Conservation (phyloP, 441 rosid genomes). For the Mallotus repandus region DNA sequence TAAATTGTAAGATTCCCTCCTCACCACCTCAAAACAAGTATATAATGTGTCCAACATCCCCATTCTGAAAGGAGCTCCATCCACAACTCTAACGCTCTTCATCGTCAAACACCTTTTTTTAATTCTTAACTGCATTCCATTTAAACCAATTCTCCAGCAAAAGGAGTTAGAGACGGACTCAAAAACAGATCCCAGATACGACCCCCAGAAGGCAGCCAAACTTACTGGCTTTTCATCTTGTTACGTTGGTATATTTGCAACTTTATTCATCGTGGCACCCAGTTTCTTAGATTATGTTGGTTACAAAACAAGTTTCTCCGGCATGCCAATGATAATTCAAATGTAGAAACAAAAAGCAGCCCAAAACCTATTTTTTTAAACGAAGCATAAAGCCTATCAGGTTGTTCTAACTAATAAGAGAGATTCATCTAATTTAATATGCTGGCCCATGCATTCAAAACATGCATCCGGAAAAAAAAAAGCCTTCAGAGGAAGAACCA, state of each 20-base stretch:
- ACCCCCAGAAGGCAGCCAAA: not conserved
- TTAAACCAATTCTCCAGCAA: not conserved
- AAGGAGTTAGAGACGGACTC: not conserved
- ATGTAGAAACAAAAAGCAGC: no score
- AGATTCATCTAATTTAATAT: not conserved
- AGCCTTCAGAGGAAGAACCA: not conserved
- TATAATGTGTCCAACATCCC: not conserved
- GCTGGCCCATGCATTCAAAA: not conserved
- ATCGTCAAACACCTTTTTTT: not conserved
- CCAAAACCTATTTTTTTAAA: no score
- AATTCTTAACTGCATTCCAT: not conserved
- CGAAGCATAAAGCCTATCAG: not conserved
- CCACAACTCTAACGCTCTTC: not conserved
- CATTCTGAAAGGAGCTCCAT: not conserved
- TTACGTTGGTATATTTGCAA: not conserved
- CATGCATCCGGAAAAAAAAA: not conserved
- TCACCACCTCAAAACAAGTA: not conserved
- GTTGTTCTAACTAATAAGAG: not conserved
- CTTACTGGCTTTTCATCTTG: not conserved
- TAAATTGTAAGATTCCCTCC: not conserved
- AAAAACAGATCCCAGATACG: not conserved
- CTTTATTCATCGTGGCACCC: not conserved
- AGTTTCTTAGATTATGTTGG: not conserved
- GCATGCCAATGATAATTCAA: not conserved
- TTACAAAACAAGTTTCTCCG: slow-evolving; percentile 1